These are phyloP conservation scores for Wickerhamiella alocasiicola DNA, from an alignment of 805 yeast genomes.

Conservation along the genomic window DNA sequence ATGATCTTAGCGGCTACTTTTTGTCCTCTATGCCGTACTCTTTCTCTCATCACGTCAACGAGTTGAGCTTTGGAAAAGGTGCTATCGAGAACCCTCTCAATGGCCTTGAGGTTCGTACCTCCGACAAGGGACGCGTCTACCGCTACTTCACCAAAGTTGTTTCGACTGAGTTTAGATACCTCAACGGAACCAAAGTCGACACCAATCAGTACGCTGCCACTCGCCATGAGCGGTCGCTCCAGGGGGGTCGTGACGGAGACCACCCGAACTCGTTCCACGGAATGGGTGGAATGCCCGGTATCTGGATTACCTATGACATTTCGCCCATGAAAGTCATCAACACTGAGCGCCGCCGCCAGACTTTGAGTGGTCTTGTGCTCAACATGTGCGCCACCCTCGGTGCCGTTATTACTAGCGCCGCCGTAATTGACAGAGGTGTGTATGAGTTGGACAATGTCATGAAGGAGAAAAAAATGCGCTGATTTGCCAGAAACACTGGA, in stretches of 20 bases:
- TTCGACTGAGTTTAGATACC: conserved; percentile 68
- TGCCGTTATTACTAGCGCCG: conserved; percentile 86
- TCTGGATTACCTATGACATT: conserved; percentile 78
- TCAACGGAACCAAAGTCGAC: conserved; percentile 43
- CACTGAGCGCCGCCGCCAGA: conserved; percentile 41
- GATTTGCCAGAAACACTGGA: too few species aligned
- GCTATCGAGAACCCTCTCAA: conserved; percentile 58
- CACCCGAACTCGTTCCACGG: conserved; percentile 66
- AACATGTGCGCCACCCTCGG: conserved; percentile 72
- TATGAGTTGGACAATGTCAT: conserved; percentile 73
- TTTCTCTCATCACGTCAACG: conserved; percentile 67
- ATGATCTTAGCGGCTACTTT: conserved; percentile 66
- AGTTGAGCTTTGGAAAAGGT: conserved; percentile 70
- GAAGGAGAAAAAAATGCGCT: conserved; percentile 13
- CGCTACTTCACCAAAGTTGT: conserved; percentile 83
- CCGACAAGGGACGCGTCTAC: conserved; percentile 48
- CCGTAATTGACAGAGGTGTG: conserved; percentile 73
- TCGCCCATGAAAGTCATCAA: conserved; percentile 87
- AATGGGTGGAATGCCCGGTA: conserved; percentile 83
- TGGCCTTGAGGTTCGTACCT: conserved; percentile 32
- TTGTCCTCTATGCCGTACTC: conserved; percentile 46
- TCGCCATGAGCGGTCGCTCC: conserved; percentile 70
- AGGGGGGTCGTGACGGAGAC: conserved; percentile 82
- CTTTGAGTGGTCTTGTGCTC: conserved; percentile 26
- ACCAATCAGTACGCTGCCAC: conserved; percentile 89